Evolutionary conservation across 495 filamentous ascomycete species (phyloP).

Genomic region (Niebla homalea): DNA sequence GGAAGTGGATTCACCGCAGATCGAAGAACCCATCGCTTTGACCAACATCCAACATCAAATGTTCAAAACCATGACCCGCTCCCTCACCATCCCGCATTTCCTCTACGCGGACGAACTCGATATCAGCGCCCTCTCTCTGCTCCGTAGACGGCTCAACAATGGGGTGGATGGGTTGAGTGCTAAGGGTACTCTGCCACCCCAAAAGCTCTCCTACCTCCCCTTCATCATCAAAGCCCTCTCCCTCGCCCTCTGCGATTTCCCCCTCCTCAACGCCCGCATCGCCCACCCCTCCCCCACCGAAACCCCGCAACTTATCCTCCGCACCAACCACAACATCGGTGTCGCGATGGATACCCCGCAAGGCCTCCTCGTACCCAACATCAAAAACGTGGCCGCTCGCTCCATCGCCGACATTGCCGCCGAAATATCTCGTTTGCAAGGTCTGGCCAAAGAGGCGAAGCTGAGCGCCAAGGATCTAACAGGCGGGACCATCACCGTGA

Average conservation of each 20-base stretch:
- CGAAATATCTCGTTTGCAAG: slow-evolving; percentile 62
- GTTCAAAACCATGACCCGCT: slow-evolving; percentile 98
- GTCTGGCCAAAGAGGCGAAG: slow-evolving; percentile 57
- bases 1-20: slow-evolving; percentile 31
- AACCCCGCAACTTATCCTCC: slow-evolving; percentile 54
- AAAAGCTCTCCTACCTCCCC: slow-evolving; percentile 75
- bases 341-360: slow-evolving; percentile 88
- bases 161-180: too few relatives aligned
- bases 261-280: slow-evolving; percentile 75
- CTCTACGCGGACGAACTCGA: slow-evolving; percentile 80
- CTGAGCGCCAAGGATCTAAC: slow-evolving; percentile 62
- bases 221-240: slow-evolving; percentile 94
- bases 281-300: slow-evolving; percentile 43
- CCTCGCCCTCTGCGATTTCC: slow-evolving; percentile 64
- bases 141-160: slow-evolving; percentile 63
- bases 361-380: slow-evolving; percentile 87
- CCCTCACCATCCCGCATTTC: slow-evolving; percentile 83
- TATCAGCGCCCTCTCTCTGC: slow-evolving; percentile 52
- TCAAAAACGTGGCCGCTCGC: slow-evolving; percentile 65
- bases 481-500: slow-evolving; percentile 88
- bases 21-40: slow-evolving; percentile 52
- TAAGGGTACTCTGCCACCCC: too few relatives aligned
- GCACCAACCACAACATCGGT: slow-evolving; percentile 84
- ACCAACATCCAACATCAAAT: slow-evolving; percentile 77
- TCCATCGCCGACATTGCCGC: slow-evolving; percentile 64